These are phyloP conservation scores for Mortierella sp. DNA, from an alignment of 371 early-diverging fungal genomes.

Conservation along the genomic window DNA sequence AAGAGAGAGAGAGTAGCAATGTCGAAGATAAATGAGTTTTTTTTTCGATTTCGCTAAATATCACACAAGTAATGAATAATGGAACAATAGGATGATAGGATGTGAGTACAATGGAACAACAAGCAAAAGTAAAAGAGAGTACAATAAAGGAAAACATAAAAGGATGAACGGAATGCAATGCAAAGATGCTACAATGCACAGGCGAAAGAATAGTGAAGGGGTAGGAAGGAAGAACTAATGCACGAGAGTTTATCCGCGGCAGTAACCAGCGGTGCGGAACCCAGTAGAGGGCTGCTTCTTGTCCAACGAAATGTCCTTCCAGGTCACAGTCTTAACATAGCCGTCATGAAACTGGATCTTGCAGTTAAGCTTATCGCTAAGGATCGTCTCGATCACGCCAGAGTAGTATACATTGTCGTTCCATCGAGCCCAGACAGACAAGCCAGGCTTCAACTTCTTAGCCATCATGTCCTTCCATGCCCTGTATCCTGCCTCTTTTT, in stretches of 20 bases:
- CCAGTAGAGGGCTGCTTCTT: conserved; percentile 46
- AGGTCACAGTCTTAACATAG: conserved; percentile 56
- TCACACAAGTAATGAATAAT: background rate
- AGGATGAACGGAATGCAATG: background rate
- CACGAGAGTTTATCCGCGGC: conserved; percentile 1
- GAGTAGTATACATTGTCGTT: conserved; percentile 59
- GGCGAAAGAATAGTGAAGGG: background rate
- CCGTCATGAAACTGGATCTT: conserved; percentile 61
- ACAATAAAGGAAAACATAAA: background rate
- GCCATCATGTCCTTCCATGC: conserved; percentile 56
- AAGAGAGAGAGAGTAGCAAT: conserved; percentile 10
- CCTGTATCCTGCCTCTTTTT: conserved; percentile 35
- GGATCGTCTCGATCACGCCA: conserved; percentile 53
- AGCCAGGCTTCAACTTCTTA: conserved; percentile 47
- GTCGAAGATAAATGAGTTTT: background rate
- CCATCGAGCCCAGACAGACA: conserved; percentile 60
- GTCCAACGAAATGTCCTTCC: conserved; percentile 63
- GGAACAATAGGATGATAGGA: background rate
- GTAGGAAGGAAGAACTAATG: background rate
- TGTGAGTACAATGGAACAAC: background rate
- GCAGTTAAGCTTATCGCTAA: conserved; percentile 49
- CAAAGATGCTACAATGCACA: background rate
- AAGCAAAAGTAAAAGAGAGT: background rate
- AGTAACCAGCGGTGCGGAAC: conserved; percentile 25
- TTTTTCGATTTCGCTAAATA: background rate